A percentile compares a stretch with the other conserved stretches of the same genome.
phyloP scores from a whole-genome alignment of 1,284 basidiomycete species.

The Singerocomus inundabilis region DNA sequence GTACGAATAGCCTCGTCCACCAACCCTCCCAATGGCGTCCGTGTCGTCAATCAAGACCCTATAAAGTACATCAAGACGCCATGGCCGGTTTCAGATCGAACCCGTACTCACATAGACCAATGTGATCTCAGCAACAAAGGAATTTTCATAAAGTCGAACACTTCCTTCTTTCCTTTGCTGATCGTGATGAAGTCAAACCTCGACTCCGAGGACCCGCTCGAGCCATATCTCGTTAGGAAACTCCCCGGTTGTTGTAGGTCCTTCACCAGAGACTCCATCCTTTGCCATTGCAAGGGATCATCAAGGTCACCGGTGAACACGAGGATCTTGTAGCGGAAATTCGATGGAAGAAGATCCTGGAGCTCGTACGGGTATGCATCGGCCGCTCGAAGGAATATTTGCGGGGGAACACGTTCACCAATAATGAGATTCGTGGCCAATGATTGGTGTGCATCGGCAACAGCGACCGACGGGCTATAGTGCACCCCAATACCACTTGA shows the following conservation, averaged over 20 bases:
- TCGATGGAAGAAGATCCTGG: constrained; percentile 67
- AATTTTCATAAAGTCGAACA: constrained; percentile 47
- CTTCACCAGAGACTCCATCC: constrained; percentile 44
- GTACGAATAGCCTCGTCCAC: constrained; percentile 48
- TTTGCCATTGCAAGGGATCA: constrained; percentile 39
- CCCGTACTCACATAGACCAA: constrained; percentile 59
- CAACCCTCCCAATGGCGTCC: constrained; percentile 36
- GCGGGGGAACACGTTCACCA: constrained; percentile 64
- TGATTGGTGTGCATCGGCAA: constrained; percentile 42
- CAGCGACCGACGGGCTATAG: constrained; percentile 53
- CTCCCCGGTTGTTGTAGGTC: constrained; percentile 39
- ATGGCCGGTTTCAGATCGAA: not conserved
- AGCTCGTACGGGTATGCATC: constrained; percentile 63
- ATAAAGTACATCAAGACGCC: constrained; percentile 7
- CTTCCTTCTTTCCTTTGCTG: constrained; percentile 45
- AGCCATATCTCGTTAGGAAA: constrained; percentile 39
- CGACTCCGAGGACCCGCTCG: constrained; percentile 14
- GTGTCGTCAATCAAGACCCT: constrained; percentile 53
- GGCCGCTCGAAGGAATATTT: constrained; percentile 58
- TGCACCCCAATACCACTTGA: constrained; percentile 66
- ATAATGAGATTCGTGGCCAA: constrained; percentile 48
- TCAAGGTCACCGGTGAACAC: constrained; percentile 62
- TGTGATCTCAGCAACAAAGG: constrained; percentile 54
- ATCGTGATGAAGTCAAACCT: constrained; percentile 59
- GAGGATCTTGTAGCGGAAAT: constrained; percentile 72